These are phyloP conservation scores for Adansonia grandidieri DNA, from an alignment of 441 rosid genomes.

Conservation along the genomic window DNA sequence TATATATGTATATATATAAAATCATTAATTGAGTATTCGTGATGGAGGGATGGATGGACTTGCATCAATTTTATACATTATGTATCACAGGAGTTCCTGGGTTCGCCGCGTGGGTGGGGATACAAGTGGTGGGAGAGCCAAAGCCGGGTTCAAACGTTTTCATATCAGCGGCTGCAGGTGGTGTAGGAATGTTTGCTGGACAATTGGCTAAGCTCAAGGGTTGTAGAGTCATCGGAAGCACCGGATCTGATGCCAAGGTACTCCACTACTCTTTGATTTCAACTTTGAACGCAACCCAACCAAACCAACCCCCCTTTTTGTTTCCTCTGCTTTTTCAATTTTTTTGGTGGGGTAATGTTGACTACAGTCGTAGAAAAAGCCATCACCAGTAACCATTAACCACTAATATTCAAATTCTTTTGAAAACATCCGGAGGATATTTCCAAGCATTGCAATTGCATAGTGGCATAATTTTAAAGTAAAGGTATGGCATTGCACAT, in stretches of 20 bases:
- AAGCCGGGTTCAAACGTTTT: constrained; percentile 47
- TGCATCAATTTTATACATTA: too few relatives aligned
- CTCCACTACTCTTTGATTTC: neutral
- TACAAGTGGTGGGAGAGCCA: constrained; percentile 43
- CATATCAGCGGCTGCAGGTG: constrained; percentile 58
- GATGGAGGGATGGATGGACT: neutral
- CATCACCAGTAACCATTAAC: too few relatives aligned
- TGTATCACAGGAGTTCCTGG: constrained; percentile 40
- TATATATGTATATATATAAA: too few relatives aligned
- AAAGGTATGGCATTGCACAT: too few relatives aligned
- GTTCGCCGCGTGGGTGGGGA: constrained; percentile 57
- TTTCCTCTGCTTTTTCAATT: neutral
- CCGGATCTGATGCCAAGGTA: constrained; percentile 57
- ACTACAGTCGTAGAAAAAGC: too few relatives aligned
- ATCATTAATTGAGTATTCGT: neutral
- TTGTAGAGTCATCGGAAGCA: constrained; percentile 51
- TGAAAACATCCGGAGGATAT: too few relatives aligned
- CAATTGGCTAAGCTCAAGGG: constrained; percentile 60
- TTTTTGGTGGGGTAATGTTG: too few relatives aligned
- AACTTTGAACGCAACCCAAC: too few relatives aligned
- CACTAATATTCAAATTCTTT: too few relatives aligned
- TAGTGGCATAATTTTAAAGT: too few relatives aligned
- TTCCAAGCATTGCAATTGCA: too few relatives aligned
- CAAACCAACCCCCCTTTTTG: neutral
- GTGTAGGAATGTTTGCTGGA: constrained; percentile 56